Percentiles rank a stretch among this genome's conserved stretches.
Conservation (phyloP, 108 stramenopile genomes). For the Skeletonema potamos region DNA sequence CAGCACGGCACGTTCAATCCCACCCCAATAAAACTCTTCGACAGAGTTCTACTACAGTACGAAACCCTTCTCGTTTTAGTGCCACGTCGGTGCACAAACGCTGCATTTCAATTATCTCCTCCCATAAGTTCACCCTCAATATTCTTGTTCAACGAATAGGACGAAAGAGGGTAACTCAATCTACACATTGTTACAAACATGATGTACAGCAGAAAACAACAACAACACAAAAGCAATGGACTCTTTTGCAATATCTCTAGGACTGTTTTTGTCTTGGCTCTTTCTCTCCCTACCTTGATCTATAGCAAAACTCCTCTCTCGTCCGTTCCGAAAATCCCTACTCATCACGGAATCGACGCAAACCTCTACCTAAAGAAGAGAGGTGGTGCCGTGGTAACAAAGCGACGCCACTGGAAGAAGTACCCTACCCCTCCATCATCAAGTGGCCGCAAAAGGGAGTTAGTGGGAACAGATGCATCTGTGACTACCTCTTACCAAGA, state of each 20-base stretch:
- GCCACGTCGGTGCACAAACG: not conserved
- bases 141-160: not conserved
- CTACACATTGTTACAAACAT: not conserved
- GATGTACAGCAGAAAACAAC: not conserved
- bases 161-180: not conserved
- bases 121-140: not conserved
- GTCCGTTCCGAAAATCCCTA: conserved; percentile 8
- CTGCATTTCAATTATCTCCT: not conserved
- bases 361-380: conserved; percentile 34
- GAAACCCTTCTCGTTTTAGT: not conserved
- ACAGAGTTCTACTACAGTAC: not conserved
- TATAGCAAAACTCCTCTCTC: conserved; percentile 8
- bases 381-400: conserved; percentile 32
- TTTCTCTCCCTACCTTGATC: not conserved
- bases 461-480: not conserved
- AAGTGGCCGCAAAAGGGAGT: not conserved
- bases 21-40: not conserved
- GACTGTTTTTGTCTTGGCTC: not conserved
- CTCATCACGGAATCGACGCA: conserved; percentile 38
- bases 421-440: not conserved
- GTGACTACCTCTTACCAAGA: conserved; percentile 3
- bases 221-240: not conserved
- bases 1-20: not conserved
- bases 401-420: conserved; percentile 7
- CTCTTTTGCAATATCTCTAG: not conserved